phyloP scores from a whole-genome alignment of 129 eudicot species.

The Centella asiatica region DNA sequence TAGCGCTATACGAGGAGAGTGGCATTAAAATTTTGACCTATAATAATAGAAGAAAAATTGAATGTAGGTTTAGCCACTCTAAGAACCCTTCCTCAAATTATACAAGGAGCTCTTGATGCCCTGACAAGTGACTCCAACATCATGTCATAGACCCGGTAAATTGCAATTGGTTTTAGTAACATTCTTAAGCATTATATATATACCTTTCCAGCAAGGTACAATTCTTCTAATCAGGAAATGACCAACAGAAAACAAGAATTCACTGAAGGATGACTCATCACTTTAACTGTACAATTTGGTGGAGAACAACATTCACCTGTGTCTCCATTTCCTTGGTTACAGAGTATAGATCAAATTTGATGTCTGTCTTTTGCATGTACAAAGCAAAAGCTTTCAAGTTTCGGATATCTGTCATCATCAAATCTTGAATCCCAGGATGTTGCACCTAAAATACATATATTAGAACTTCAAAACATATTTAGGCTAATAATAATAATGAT shows the following conservation, averaged over 20 bases:
- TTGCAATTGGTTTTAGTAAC: not conserved
- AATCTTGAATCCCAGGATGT: slow-evolving; percentile 90
- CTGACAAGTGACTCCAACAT: not conserved
- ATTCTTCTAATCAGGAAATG: not conserved
- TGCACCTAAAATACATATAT: slow-evolving; percentile 48
- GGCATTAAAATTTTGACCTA: no score
- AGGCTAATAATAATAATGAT: not conserved
- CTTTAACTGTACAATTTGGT: not conserved
- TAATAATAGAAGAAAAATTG: no score
- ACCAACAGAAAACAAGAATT: not conserved
- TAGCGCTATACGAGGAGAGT: no score
- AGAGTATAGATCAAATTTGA: slow-evolving; percentile 82
- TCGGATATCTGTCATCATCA: slow-evolving; percentile 94
- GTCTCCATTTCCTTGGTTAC: slow-evolving; percentile 93
- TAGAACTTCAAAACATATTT: slow-evolving; percentile 9
- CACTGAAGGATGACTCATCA: not conserved
- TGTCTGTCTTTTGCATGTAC: slow-evolving; percentile 84
- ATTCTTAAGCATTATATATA: not conserved
- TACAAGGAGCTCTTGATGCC: no score
- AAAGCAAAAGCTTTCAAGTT: slow-evolving; percentile 90
- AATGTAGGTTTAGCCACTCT: no score
- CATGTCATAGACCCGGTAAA: not conserved
- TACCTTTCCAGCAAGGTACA: not conserved
- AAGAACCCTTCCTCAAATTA: no score
- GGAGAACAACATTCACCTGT: slow-evolving; percentile 51